phyloP scores from a whole-genome alignment of 768 basidiomycete genomes.

The Mycena belliarum region DNA sequence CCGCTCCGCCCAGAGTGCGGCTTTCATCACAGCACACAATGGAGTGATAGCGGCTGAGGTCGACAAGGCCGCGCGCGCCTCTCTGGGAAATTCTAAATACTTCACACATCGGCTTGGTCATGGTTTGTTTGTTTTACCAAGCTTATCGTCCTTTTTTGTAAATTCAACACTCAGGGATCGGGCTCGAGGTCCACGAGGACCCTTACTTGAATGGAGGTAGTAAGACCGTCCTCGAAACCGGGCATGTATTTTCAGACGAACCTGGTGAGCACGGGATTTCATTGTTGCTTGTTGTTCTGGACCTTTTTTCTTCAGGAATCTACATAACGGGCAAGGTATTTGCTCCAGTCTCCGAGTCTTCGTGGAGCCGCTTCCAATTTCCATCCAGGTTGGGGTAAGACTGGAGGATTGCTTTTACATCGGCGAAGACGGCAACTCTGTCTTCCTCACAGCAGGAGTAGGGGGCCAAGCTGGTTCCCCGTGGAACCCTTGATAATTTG shows the following conservation, averaged over 20 bases:
- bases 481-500: conserved; percentile 44
- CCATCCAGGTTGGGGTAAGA: conserved; percentile 66
- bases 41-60: conserved; percentile 55
- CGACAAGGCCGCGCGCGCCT: conserved; percentile 60
- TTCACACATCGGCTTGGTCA: conserved; percentile 86
- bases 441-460: conserved; percentile 63
- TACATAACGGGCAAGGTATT: conserved; percentile 70
- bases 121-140: conserved; percentile 44
- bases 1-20: conserved; percentile 59
- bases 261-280: conserved; percentile 44
- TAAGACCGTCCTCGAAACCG: conserved; percentile 52
- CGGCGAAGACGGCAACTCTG: conserved; percentile 48
- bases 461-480: conserved; percentile 57
- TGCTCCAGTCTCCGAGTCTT: neutral
- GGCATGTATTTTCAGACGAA: conserved; percentile 82
- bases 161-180: conserved; percentile 54
- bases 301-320: conserved; percentile 27
- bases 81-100: conserved; percentile 52
- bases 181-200: conserved; percentile 79
- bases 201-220: conserved; percentile 81
- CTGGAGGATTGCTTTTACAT: conserved; percentile 86
- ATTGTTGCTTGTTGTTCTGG: neutral
- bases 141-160: neutral
- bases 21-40: conserved; percentile 46
- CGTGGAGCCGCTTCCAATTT: conserved; percentile 1